Conservation (phyloP, 371 early-diverging fungal species). For the Circinella umbellata region DNA sequence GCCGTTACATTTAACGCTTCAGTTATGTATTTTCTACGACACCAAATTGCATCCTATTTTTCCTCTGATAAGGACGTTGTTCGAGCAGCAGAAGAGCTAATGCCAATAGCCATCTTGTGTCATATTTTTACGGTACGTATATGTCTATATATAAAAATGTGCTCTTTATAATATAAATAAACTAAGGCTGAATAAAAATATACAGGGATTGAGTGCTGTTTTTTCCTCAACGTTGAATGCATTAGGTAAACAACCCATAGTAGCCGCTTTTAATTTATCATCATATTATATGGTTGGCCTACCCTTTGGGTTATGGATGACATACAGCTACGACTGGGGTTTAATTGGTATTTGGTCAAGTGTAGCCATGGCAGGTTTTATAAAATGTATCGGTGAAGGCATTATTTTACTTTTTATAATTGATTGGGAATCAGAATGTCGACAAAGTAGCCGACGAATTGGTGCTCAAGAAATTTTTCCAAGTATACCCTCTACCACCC, state of each 20-base stretch:
- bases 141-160: too few relatives aligned
- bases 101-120: constrained; percentile 77
- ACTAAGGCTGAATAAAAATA: not conserved
- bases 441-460: constrained; percentile 24
- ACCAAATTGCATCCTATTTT: constrained; percentile 39
- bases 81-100: constrained; percentile 51
- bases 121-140: constrained; percentile 60
- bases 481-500: not conserved
- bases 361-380: constrained; percentile 36
- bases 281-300: constrained; percentile 43
- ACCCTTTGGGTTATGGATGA: constrained; percentile 44
- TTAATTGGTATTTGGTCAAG: constrained; percentile 46
- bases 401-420: constrained; percentile 18
- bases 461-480: constrained; percentile 21
- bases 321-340: constrained; percentile 32
- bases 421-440: constrained; percentile 40
- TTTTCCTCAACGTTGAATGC: constrained; percentile 44
- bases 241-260: constrained; percentile 42
- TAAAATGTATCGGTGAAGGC: constrained; percentile 37
- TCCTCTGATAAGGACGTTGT: constrained; percentile 58
- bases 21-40: constrained; percentile 25
- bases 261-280: constrained; percentile 38
- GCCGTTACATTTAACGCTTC: constrained; percentile 27
- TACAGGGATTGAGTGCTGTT: constrained; percentile 39
- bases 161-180: not conserved